Evolutionary conservation across 805 yeast species (phyloP).

Genomic region (Teunomyces barrocoloradensis): DNA sequence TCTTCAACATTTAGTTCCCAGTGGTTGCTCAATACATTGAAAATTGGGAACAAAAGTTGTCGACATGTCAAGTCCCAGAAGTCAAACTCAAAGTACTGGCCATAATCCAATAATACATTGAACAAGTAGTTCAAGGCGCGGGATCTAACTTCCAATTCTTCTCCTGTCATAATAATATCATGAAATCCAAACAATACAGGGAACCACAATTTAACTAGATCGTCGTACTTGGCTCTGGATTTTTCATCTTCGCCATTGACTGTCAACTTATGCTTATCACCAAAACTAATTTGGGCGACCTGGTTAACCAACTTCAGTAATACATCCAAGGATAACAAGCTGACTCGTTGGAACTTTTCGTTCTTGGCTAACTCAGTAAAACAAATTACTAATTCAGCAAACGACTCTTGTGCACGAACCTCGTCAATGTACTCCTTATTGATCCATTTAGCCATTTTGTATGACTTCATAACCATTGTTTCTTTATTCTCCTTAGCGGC

Average conservation of each 20-base stretch:
- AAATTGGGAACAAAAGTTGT: slow-evolving; percentile 84
- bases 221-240: slow-evolving; percentile 20
- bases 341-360: slow-evolving; percentile 72
- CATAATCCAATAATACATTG: slow-evolving; percentile 75
- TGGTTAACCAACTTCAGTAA: slow-evolving; percentile 60
- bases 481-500: slow-evolving; percentile 66
- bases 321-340: slow-evolving; percentile 77
- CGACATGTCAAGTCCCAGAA: slow-evolving; percentile 85
- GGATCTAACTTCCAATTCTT: slow-evolving; percentile 91
- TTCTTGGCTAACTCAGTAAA: slow-evolving; percentile 83
- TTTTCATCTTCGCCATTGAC: slow-evolving; percentile 15
- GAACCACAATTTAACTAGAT: slow-evolving; percentile 68
- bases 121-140: slow-evolving; percentile 81
- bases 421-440: slow-evolving; percentile 59
- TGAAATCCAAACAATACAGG: slow-evolving; percentile 84
- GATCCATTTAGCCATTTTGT: slow-evolving; percentile 59
- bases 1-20: slow-evolving; percentile 66
- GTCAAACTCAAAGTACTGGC: slow-evolving; percentile 65
- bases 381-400: slow-evolving; percentile 64
- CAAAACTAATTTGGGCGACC: slow-evolving; percentile 48
- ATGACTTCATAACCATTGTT: slow-evolving; percentile 60
- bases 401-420: slow-evolving; percentile 69
- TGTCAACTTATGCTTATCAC: slow-evolving; percentile 11
- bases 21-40: slow-evolving; percentile 70
- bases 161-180: slow-evolving; percentile 88